Evolutionary conservation across 306 rosid species (phyloP).

Genomic region (Rosa rugosa): DNA sequence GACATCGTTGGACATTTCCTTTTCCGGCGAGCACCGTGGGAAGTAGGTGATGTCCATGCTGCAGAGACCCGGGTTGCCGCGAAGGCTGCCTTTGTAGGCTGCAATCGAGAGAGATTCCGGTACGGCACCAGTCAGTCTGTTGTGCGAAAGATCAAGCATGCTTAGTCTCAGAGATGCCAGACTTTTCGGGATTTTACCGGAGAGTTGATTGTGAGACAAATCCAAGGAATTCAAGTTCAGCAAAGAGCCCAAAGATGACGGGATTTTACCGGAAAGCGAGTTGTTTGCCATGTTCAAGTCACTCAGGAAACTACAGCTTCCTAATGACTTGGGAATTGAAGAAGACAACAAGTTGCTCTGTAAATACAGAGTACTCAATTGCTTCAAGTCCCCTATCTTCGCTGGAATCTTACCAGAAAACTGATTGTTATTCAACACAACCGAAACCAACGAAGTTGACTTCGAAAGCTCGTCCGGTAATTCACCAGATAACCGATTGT

Average conservation of each 20-base stretch:
- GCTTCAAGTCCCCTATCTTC: slow-evolving; percentile 52
- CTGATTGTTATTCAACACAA: slow-evolving; percentile 57
- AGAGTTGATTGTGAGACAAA: slow-evolving; percentile 55
- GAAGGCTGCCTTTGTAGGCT: slow-evolving; percentile 85
- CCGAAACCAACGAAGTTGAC: slow-evolving; percentile 47
- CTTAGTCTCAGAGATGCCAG: slow-evolving; percentile 57
- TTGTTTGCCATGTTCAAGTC: slow-evolving; percentile 59
- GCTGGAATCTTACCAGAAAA: slow-evolving; percentile 58
- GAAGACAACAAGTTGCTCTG: slow-evolving; percentile 59
- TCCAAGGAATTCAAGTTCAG: slow-evolving; percentile 59
- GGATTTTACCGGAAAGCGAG: slow-evolving; percentile 52
- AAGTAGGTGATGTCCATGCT: slow-evolving; percentile 37
- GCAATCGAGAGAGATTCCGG: slow-evolving; percentile 54
- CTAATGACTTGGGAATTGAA: slow-evolving; percentile 59
- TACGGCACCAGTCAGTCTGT: slow-evolving; percentile 53
- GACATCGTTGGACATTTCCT: slow-evolving; percentile 43
- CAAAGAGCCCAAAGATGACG: slow-evolving; percentile 65
- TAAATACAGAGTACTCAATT: slow-evolving; percentile 49
- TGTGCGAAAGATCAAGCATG: slow-evolving; percentile 66
- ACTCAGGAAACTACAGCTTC: slow-evolving; percentile 47
- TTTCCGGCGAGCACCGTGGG: slow-evolving; percentile 42
- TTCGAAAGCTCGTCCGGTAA: slow-evolving; percentile 59
- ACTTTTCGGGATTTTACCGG: slow-evolving; percentile 66
- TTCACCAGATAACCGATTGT: slow-evolving; percentile 59
- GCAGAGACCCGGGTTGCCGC: slow-evolving; percentile 69